Evolutionary conservation across 2,329 filamentous ascomycete species (phyloP).

Genomic region (Piedraia hortae): DNA sequence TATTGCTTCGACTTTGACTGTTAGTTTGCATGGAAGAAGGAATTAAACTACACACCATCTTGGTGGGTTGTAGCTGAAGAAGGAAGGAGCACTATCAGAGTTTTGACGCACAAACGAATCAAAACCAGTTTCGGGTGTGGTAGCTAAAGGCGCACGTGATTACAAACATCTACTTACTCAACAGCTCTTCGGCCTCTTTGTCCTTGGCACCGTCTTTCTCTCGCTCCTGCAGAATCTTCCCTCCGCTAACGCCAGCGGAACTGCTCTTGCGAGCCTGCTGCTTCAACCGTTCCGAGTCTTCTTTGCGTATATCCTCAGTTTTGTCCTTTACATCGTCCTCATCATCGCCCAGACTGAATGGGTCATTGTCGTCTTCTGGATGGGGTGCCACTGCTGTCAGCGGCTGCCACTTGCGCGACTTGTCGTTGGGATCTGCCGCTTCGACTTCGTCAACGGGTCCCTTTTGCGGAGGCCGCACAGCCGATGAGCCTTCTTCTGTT

Average conservation of each 20-base stretch:
- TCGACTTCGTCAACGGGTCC: conserved; percentile 56
- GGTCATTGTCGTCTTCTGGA: conserved; percentile 68
- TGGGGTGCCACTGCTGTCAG: conserved; percentile 61
- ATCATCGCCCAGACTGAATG: conserved; percentile 87
- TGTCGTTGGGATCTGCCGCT: conserved; percentile 34
- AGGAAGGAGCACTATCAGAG: no score
- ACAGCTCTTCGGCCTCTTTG: conserved; percentile 19
- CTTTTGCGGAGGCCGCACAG: conserved; percentile 25
- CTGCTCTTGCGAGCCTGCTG: conserved; percentile 23
- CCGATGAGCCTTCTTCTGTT: conserved; percentile 51
- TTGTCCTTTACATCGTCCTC: conserved; percentile 50
- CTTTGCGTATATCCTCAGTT: conserved; percentile 29
- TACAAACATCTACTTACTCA: conserved; percentile 9
- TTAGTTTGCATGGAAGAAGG: no score
- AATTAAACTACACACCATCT: no score
- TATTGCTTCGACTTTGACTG: conserved; percentile 73
- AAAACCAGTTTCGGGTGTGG: no score
- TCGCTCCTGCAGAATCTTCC: conserved; percentile 12
- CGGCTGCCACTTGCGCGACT: conserved; percentile 91
- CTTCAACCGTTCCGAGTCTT: conserved; percentile 25
- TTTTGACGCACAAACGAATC: no score
- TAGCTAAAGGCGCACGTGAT: no score
- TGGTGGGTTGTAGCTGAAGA: no score
- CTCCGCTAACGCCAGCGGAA: conserved; percentile 12
- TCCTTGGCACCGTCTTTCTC: conserved; percentile 16